Base-by-base conservation (phyloP, 768 basidiomycete genomes). In the Cystofilobasidium ferigula region DNA sequence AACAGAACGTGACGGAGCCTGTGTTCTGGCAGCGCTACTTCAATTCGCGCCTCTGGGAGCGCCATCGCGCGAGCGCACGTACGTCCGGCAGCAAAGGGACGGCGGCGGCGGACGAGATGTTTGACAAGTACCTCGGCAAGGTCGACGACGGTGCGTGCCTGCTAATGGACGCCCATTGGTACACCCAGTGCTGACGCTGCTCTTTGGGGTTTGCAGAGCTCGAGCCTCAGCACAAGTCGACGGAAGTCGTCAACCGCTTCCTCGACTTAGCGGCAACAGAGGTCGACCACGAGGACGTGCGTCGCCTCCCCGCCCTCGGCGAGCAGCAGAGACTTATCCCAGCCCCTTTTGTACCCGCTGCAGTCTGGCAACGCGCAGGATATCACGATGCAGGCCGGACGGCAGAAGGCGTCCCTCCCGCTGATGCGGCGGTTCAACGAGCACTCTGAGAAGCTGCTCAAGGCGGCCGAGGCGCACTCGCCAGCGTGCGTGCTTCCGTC, bases 1-100 rank as follows among this genome's bases (percentile, higher is more conserved):
- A 62, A 43, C 51, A 67, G 65, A 30, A 36, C 32, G 81, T 97
- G 56, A 82, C 85, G 28, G 90, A 97, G 77, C 85, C 85, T 65
- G 86, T 88, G 72, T 99, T 99, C 74, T 99, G 95, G 95, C 86
- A 84, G 72, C 84, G 95, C 57, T 99, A 97, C 78, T 95, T 99
- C 75, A 87, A 89, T 72, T 94, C 91, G 34, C 92, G 88, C 73
- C 80, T 99, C 16, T 98, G 95, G 81, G 89, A 97, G 73, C 86
- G 87, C 2, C 90, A 98, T 75, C 85, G 92, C 18, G 93, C 92
- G 12, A 92, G 89, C 34, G 91, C 91, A 67, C 85, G 89, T 65
- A 90, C 86, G 30, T 85, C 87, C 62, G 87, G 88, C 75, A 13
- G n/a, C 6, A 88, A 88, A 1, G 53, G 65, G 0, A 65, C 63